phyloP scores from a whole-genome alignment of 2,329 filamentous ascomycete species.

The Aspergillus tamarii region DNA sequence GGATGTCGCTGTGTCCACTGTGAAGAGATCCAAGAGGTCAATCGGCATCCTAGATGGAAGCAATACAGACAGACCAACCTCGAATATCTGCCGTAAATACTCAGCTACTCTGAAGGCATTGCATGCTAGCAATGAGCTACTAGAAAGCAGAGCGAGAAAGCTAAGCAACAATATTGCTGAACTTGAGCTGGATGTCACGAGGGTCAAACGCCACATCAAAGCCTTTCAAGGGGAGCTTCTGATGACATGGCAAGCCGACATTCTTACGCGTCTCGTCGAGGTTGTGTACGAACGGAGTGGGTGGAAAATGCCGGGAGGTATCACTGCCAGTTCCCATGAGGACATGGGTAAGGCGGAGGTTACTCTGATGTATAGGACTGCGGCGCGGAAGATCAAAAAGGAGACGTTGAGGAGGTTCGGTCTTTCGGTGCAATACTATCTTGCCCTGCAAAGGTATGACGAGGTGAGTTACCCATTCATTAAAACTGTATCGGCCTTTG shows the following conservation, averaged over 20 bases:
- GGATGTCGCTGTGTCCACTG: slow-evolving; percentile 13
- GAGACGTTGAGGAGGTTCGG: slow-evolving; percentile 30
- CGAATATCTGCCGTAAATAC: slow-evolving; percentile 19
- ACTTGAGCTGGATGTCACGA: slow-evolving; percentile 30
- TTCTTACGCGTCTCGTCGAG: slow-evolving; percentile 40
- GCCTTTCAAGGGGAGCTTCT: slow-evolving; percentile 31
- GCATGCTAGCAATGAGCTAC: slow-evolving; percentile 29
- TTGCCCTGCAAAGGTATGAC: slow-evolving; percentile 32
- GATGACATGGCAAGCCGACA: slow-evolving; percentile 39
- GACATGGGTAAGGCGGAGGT: slow-evolving; percentile 23
- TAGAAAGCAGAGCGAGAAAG: slow-evolving; percentile 29
- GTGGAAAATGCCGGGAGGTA: slow-evolving; percentile 26
- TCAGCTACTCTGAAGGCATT: slow-evolving; percentile 25
- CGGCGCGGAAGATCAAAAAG: slow-evolving; percentile 28
- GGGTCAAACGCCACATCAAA: slow-evolving; percentile 31
- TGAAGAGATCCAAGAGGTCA: background rate
- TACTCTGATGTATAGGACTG: slow-evolving; percentile 29
- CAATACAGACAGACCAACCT: background rate
- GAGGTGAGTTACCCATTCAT: slow-evolving; percentile 26
- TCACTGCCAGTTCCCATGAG: slow-evolving; percentile 22
- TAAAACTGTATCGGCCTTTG: background rate
- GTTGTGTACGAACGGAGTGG: slow-evolving; percentile 29
- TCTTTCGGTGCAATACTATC: slow-evolving; percentile 28
- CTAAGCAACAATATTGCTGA: slow-evolving; percentile 23
- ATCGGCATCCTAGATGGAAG: background rate